Evolutionary conservation across 2,329 filamentous ascomycete species (phyloP).

Genomic region (Fonsecaea pedrosoi): DNA sequence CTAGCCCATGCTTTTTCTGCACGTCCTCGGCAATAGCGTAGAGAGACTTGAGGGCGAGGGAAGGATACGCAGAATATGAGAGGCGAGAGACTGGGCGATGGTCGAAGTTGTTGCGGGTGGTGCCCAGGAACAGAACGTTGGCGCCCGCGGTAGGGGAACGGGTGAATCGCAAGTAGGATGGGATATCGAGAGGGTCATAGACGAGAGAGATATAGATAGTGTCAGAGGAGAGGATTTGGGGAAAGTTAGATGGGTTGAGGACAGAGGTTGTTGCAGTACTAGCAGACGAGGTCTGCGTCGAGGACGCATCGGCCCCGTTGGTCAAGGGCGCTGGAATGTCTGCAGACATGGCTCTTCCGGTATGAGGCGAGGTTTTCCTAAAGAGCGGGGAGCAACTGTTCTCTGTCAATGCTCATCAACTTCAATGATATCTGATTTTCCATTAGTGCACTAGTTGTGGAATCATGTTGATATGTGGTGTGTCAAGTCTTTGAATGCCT

Average conservation of each 20-base stretch:
- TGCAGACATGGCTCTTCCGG: slow-evolving; percentile 18
- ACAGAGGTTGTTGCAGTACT: slow-evolving; percentile 35
- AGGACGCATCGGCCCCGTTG: slow-evolving; percentile 6
- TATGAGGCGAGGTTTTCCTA: neutral
- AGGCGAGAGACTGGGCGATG: slow-evolving; percentile 51
- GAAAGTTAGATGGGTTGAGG: slow-evolving; percentile 51
- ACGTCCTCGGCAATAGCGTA: slow-evolving; percentile 53
- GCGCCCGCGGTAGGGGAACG: slow-evolving; percentile 53
- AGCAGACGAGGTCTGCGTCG: slow-evolving; percentile 1
- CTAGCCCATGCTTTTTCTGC: slow-evolving; percentile 66
- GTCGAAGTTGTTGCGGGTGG: slow-evolving; percentile 54
- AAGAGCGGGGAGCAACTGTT: neutral
- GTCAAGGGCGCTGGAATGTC: slow-evolving; percentile 5
- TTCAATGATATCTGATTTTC: neutral
- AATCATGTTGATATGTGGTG: neutral
- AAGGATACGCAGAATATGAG: slow-evolving; percentile 54
- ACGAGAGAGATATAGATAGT: slow-evolving; percentile 54
- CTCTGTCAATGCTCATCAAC: neutral
- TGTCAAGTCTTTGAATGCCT: neutral
- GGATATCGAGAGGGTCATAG: slow-evolving; percentile 49
- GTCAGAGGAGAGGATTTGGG: slow-evolving; percentile 45
- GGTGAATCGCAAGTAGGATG: slow-evolving; percentile 45
- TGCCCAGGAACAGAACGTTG: slow-evolving; percentile 56
- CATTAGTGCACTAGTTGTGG: neutral
- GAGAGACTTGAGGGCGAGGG: slow-evolving; percentile 51